Evolutionary conservation across 2,329 filamentous ascomycete species (phyloP).

Genomic region (Colletotrichum sp.): DNA sequence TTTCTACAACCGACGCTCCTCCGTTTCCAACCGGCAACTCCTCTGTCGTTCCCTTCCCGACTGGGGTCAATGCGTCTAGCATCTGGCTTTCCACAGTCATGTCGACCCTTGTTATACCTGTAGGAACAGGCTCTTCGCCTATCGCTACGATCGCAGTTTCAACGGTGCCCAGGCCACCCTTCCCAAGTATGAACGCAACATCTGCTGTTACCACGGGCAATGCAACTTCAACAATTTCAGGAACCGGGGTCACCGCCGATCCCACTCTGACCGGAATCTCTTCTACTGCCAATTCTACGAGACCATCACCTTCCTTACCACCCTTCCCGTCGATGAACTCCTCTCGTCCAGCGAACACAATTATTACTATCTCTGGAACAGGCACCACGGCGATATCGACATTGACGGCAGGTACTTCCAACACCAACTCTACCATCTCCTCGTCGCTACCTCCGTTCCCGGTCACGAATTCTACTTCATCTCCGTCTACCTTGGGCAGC

Average conservation of each 20-base stretch:
- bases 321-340: not conserved
- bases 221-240: not conserved
- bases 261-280: not conserved
- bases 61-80: not conserved
- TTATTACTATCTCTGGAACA: not conserved
- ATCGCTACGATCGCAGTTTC: not conserved
- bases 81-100: not conserved
- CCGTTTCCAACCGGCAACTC: constrained; percentile 4
- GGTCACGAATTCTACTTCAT: not conserved
- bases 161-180: not conserved
- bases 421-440: not conserved
- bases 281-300: not conserved
- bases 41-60: not conserved
- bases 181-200: not conserved
- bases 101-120: not conserved
- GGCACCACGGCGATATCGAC: not conserved
- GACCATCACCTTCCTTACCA: not conserved
- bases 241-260: not conserved
- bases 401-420: not conserved
- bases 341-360: not conserved
- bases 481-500: not conserved
- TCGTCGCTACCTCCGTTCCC: not conserved
- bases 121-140: not conserved
- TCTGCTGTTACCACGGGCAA: not conserved
- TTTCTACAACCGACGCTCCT: not conserved